Evolutionary conservation across 2,329 filamentous ascomycete species (phyloP).

Genomic region (Cladophialophora yegresii): DNA sequence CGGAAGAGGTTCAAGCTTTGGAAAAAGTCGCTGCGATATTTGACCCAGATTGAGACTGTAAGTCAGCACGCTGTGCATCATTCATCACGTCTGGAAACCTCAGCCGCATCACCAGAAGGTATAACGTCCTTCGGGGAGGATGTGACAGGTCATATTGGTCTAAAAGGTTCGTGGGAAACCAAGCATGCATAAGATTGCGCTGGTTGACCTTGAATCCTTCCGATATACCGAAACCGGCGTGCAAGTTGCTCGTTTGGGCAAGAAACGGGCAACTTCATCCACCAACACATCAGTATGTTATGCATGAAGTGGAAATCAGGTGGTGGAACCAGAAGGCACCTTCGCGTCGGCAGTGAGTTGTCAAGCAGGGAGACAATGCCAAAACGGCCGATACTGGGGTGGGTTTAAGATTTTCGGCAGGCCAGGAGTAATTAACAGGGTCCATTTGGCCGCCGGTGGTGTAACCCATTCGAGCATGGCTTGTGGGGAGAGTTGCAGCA

Average conservation of each 20-base stretch:
- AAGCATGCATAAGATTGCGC: constrained; percentile 19
- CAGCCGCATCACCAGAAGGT: neutral
- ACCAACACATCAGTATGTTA: constrained; percentile 30
- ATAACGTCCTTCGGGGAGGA: neutral
- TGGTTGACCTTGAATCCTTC: constrained; percentile 3
- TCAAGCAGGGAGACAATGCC: constrained; percentile 11
- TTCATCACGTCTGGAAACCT: neutral
- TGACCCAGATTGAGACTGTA: constrained; percentile 27
- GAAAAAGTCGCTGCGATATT: constrained; percentile 37
- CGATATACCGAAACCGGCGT: constrained; percentile 14
- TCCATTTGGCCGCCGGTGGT: constrained; percentile 10
- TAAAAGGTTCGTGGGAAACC: constrained; percentile 1
- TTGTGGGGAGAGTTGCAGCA: constrained; percentile 17
- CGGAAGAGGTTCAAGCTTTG: constrained; percentile 36
- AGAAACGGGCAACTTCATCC: constrained; percentile 20
- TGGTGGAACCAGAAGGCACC: constrained; percentile 13
- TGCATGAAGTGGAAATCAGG: constrained; percentile 30
- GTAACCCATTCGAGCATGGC: constrained; percentile 28
- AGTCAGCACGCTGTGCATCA: neutral
- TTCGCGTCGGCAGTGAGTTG: constrained; percentile 3
- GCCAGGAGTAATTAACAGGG: constrained; percentile 13
- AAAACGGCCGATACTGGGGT: constrained; percentile 12
- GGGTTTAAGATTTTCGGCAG: constrained; percentile 10
- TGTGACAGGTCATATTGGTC: constrained; percentile 13
- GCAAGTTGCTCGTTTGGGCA: constrained; percentile 27